Conservation (phyloP, 2,329 filamentous ascomycete genomes). For the Chaetomium olivaceum region DNA sequence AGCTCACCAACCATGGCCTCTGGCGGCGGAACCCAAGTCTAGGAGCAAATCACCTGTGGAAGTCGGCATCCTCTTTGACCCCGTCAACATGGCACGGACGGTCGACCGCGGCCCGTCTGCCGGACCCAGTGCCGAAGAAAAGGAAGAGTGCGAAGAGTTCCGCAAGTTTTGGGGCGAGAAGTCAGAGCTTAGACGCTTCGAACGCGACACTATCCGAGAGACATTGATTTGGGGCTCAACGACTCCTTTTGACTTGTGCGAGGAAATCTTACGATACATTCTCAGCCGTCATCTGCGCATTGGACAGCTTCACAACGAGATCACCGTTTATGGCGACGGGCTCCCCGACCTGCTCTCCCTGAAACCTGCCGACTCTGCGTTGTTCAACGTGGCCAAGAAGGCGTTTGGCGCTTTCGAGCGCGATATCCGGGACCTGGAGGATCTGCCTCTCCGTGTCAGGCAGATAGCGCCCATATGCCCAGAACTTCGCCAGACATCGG, state of each 20-base stretch:
- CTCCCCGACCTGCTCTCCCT: slow-evolving; percentile 52
- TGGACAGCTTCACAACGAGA: slow-evolving; percentile 49
- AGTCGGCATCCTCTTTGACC: slow-evolving; percentile 71
- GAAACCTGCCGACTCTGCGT: slow-evolving; percentile 50
- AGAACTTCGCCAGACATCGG: slow-evolving; percentile 71
- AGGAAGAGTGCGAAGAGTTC: slow-evolving; percentile 77
- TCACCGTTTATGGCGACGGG: slow-evolving; percentile 53
- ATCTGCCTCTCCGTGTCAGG: slow-evolving; percentile 82
- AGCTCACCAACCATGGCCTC: slow-evolving; percentile 46
- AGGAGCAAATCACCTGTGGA: slow-evolving; percentile 42
- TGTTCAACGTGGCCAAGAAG: slow-evolving; percentile 69
- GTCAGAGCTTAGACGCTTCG: slow-evolving; percentile 89
- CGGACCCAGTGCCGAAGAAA: slow-evolving; percentile 65
- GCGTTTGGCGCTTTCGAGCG: slow-evolving; percentile 73
- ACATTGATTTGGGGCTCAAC: slow-evolving; percentile 81
- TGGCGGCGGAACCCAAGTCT: slow-evolving; percentile 43
- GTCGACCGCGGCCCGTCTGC: slow-evolving; percentile 81
- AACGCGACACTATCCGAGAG: slow-evolving; percentile 90
- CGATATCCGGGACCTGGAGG: slow-evolving; percentile 74
- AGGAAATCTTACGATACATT: slow-evolving; percentile 76
- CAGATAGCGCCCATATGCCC: slow-evolving; percentile 74
- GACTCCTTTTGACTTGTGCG: slow-evolving; percentile 64
- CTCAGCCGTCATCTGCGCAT: slow-evolving; percentile 68
- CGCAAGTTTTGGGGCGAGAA: slow-evolving; percentile 94
- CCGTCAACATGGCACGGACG: slow-evolving; percentile 68